Evolutionary conservation across 257 asterid species (phyloP).

Genomic region (Petrea volubilis): DNA sequence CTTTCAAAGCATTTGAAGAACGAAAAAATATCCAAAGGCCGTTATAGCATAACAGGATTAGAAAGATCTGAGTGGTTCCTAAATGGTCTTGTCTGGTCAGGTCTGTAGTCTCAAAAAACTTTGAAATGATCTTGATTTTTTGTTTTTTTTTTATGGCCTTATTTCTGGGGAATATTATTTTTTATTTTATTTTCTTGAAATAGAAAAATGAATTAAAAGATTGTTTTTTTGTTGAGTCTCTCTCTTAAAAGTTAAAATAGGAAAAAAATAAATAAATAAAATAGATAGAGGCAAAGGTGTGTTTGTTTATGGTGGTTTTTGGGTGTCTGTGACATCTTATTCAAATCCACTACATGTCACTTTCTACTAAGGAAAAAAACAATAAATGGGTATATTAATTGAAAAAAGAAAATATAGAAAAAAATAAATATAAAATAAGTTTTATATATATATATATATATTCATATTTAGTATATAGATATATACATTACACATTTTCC

Average conservation of each 20-base stretch:
- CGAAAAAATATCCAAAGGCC: slow-evolving; percentile 12
- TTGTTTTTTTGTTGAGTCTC: slow-evolving; percentile 12
- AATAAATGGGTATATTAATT: not conserved
- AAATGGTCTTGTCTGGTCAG: slow-evolving; percentile 31
- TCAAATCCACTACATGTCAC: slow-evolving; percentile 27
- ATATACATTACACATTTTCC: no score
- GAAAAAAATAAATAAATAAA: not conserved
- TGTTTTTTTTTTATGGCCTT: not conserved
- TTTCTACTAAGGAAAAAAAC: not conserved
- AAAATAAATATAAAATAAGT: not conserved
- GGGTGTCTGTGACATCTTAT: slow-evolving; percentile 18
- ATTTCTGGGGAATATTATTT: slow-evolving; percentile 11
- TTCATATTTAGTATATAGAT: no score
- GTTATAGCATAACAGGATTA: slow-evolving; percentile 24
- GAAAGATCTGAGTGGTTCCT: slow-evolving; percentile 44
- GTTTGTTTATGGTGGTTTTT: slow-evolving; percentile 20
- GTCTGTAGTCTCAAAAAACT: slow-evolving; percentile 18
- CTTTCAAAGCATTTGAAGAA: slow-evolving; percentile 40
- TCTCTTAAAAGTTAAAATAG: not conserved
- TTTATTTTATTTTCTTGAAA: slow-evolving; percentile 18
- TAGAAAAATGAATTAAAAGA: not conserved
- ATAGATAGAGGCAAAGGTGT: slow-evolving; percentile 14
- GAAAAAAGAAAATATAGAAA: not conserved
- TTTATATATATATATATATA: not conserved
- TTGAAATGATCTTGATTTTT: slow-evolving; percentile 30